Conservation (phyloP, 352 stramenopile species). For the Chrysophaeum taylorii region DNA sequence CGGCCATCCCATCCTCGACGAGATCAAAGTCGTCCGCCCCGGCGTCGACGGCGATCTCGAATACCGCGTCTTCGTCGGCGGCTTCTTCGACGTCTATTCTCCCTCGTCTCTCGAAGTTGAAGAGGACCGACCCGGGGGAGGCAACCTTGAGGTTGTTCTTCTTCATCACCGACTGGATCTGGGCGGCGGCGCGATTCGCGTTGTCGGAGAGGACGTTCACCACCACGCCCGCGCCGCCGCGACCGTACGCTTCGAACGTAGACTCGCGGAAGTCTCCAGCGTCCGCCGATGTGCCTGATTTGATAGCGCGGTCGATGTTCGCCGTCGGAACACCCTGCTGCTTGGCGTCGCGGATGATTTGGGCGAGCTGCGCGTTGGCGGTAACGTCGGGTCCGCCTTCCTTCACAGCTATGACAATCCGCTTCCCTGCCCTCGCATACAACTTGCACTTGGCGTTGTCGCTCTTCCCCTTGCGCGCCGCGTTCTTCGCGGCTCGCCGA, state of each 20-base stretch:
- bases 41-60: conserved; percentile 58
- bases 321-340: conserved; percentile 52
- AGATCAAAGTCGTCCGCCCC: conserved; percentile 46
- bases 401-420: conserved; percentile 67
- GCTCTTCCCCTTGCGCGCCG: too few species aligned
- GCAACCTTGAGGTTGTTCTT: conserved; percentile 60
- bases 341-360: conserved; percentile 60
- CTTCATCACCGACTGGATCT: conserved; percentile 50
- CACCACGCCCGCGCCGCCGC: conserved; percentile 40
- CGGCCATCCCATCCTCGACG: conserved; percentile 23
- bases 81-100: conserved; percentile 46
- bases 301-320: conserved; percentile 63
- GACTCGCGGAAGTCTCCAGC: conserved; percentile 54
- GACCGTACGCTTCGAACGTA: conserved; percentile 32
- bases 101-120: conserved; percentile 60
- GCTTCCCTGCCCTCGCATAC: too few species aligned
- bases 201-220: conserved; percentile 65
- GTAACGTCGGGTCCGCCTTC: conserved; percentile 46
- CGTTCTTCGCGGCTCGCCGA: too few species aligned
- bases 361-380: conserved; percentile 45
- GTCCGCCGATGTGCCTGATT: conserved; percentile 45
- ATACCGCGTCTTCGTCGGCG: conserved; percentile 50
- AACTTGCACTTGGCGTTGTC: too few species aligned
- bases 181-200: conserved; percentile 50
- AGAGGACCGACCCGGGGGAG: conserved; percentile 54